phyloP scores from a whole-genome alignment of 2,329 filamentous ascomycete genomes.

The Phaeophleospora eucalypticola region DNA sequence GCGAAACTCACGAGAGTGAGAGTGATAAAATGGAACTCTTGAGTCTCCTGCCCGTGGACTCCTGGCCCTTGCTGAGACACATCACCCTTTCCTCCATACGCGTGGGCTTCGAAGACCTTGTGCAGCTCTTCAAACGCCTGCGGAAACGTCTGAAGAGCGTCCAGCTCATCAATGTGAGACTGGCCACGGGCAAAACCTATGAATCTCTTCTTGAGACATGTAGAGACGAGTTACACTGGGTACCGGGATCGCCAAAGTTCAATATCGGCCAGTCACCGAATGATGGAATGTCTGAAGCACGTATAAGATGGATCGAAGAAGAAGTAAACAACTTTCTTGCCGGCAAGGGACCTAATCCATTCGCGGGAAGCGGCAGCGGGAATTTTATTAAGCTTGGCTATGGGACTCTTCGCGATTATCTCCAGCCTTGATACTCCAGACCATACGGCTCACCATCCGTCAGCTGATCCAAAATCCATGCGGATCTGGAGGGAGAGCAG shows the following conservation, averaged over 20 bases:
- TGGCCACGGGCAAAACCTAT: not conserved
- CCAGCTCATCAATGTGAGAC: not conserved
- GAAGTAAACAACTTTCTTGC: not conserved
- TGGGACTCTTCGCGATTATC: no score
- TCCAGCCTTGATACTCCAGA: no score
- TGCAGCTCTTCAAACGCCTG: conserved; percentile 19
- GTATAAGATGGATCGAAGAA: not conserved
- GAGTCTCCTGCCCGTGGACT: not conserved
- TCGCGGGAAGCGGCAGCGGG: not conserved
- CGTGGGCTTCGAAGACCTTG: conserved; percentile 49
- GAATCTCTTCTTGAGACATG: not conserved
- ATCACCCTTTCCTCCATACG: conserved; percentile 39
- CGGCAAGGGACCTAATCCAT: not conserved
- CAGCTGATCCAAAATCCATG: no score
- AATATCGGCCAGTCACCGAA: not conserved
- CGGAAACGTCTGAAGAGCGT: not conserved
- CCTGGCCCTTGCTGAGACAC: not conserved
- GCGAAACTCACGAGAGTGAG: not conserved
- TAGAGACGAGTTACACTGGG: not conserved
- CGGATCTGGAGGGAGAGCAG: no score
- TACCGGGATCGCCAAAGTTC: not conserved
- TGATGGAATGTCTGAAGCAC: not conserved
- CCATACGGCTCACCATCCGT: no score
- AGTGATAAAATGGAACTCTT: not conserved
- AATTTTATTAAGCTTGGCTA: no score